phyloP scores from a whole-genome alignment of 768 basidiomycete species.

The Amylocystis lapponica region DNA sequence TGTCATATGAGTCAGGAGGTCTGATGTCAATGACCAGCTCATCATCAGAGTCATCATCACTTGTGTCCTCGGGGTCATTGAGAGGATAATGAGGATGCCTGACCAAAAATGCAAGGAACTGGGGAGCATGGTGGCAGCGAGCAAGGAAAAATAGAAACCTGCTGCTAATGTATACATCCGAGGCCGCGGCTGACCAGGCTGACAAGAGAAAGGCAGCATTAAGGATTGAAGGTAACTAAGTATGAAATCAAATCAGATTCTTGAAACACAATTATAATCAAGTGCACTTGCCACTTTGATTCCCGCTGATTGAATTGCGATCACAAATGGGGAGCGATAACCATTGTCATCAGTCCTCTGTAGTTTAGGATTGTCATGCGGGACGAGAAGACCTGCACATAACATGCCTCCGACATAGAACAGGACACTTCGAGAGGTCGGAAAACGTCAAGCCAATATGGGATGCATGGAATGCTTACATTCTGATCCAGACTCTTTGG shows the following conservation, averaged over 20 bases:
- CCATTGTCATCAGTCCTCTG: conserved; percentile 27
- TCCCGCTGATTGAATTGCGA: conserved; percentile 37
- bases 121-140: conserved; percentile 34
- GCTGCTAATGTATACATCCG: conserved; percentile 47
- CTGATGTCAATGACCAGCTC: conserved; percentile 4
- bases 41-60: not conserved
- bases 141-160: conserved; percentile 49
- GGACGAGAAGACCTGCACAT: conserved; percentile 38
- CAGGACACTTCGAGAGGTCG: conserved; percentile 19
- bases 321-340: conserved; percentile 40
- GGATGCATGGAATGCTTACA: conserved; percentile 7
- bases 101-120: conserved; percentile 17
- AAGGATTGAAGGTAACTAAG: conserved; percentile 31
- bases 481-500: conserved; percentile 22
- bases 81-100: conserved; percentile 8
- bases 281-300: conserved; percentile 33
- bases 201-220: conserved; percentile 42
- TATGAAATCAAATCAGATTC: conserved; percentile 3
- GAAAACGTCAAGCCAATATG: not conserved
- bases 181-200: conserved; percentile 51
- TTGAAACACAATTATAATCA: not conserved
- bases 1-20: not conserved
- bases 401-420: conserved; percentile 39
- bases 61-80: not conserved
- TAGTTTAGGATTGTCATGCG: conserved; percentile 30